Conservation (phyloP, 179 eudicot species). For the Dionaea muscipula region DNA sequence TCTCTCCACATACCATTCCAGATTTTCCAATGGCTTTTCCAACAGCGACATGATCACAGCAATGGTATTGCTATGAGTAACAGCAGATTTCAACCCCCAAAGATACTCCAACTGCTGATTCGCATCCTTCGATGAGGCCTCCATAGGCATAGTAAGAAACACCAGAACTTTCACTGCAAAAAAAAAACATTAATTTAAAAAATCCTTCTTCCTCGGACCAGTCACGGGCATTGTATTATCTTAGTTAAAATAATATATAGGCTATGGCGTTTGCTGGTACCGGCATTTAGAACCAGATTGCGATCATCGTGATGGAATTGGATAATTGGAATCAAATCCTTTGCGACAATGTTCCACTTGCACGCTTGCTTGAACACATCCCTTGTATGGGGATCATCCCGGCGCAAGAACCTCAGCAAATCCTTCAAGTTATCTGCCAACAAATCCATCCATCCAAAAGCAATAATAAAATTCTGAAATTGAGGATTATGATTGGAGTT, state of each 20-base stretch:
- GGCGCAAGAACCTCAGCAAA: constrained; percentile 78
- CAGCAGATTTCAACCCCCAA: constrained; percentile 63
- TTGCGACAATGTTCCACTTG: constrained; percentile 78
- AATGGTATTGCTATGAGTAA: constrained; percentile 49
- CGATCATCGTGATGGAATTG: constrained; percentile 54
- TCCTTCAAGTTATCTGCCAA: constrained; percentile 88
- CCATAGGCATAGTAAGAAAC: constrained; percentile 94
- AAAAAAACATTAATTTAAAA: constrained; percentile 1
- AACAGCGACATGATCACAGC: constrained; percentile 69
- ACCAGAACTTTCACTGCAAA: constrained; percentile 84
- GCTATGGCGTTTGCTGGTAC: constrained; percentile 17
- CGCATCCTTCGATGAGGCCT: constrained; percentile 51
- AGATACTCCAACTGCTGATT: constrained; percentile 73
- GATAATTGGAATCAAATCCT: constrained; percentile 80
- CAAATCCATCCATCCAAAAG: neutral
- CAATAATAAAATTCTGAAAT: neutral
- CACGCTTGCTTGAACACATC: constrained; percentile 92
- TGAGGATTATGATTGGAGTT: neutral
- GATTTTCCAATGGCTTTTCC: constrained; percentile 76
- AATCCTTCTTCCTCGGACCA: neutral
- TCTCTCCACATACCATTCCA: constrained; percentile 37
- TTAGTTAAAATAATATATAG: neutral
- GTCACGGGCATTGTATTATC: no score
- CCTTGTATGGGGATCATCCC: constrained; percentile 73
- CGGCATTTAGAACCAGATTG: constrained; percentile 72